Evolutionary conservation across 202 grass and related monocot species (phyloP), one percentile per base, ranked within the genome.

Genomic region (Setaria viridis): DNA sequence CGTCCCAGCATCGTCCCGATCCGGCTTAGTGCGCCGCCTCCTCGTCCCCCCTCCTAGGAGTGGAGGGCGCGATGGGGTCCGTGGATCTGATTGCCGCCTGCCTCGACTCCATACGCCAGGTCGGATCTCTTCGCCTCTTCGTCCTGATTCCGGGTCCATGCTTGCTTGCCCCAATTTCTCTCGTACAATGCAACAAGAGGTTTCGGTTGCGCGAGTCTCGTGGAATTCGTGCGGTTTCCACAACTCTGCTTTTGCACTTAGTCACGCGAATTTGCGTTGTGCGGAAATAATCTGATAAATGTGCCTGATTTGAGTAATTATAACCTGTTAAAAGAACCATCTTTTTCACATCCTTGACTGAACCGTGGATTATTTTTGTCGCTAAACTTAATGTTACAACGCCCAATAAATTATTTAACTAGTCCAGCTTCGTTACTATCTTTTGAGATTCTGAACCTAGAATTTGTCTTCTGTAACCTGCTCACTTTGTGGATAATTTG

Each of bases 41-140:
- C 9, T 62, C 59, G 25, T 15, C 4, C 60, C 12, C 10, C 29
- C 29, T 62, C 29, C 12, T 33, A 33, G 49, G 47, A 62, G 39
- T 41, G 39, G 39, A 6, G 73, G 42, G 11, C n/a, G 58, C 35
- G 1, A 98, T 98, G 95, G 95, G 79, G 51, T 93, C 91, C 20
- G 74, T 92, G 60, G 93, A 98, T 91, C 93, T 98, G 63, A 88
- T 95, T 79, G 86, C 74, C 67, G 85, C 93, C 70, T 98, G 91
- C 87, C 77, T 88, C 47, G 87, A 96, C 63, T 96, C 93, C 67
- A 89, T 96, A 74, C 91, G 77, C 76, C 91, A 96, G 93, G 93
- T 96, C 32, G 42, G 74, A 67, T 77, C 73, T 83, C 50, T 54
- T 29, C 20, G 20, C 67, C 43, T 21, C 15, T 71, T 54, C 53